phyloP scores from a whole-genome alignment of 208 protist genomes.

The Trypanosoma theileri region DNA sequence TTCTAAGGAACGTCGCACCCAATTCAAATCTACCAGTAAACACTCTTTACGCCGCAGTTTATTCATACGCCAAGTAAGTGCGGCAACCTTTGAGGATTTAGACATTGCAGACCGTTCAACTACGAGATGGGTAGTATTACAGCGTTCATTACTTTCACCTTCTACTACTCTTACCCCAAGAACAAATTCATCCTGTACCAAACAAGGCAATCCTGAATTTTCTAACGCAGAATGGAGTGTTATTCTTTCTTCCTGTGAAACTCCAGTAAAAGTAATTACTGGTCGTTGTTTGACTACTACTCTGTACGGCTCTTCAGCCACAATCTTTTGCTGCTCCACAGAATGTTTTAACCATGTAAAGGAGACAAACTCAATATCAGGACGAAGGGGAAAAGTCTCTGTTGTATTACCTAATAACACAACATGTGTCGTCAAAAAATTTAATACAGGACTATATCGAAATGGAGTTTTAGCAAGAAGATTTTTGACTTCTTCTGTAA shows the following conservation, averaged over 20 bases:
- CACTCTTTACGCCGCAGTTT: slow-evolving; percentile 30
- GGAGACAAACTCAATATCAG: slow-evolving; percentile 59
- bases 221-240: slow-evolving; percentile 31
- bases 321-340: slow-evolving; percentile 29
- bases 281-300: slow-evolving; percentile 37
- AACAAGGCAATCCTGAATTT: slow-evolving; percentile 28
- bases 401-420: slow-evolving; percentile 14
- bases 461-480: slow-evolving; percentile 8
- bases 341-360: slow-evolving; percentile 53
- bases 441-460: slow-evolving; percentile 3
- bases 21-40: slow-evolving; percentile 51
- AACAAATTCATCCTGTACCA: slow-evolving; percentile 47
- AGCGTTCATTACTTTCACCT: not conserved
- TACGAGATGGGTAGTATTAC: slow-evolving; percentile 62
- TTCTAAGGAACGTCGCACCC: slow-evolving; percentile 47
- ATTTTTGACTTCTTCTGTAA: slow-evolving; percentile 9
- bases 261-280: slow-evolving; percentile 50
- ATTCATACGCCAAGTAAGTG: slow-evolving; percentile 24
- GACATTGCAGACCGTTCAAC: slow-evolving; percentile 13
- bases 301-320: slow-evolving; percentile 42
- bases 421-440: slow-evolving; percentile 55
- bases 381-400: slow-evolving; percentile 44
- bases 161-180: slow-evolving; percentile 17
- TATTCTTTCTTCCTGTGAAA: slow-evolving; percentile 33
- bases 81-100: slow-evolving; percentile 37